phyloP scores from a whole-genome alignment of 2,329 filamentous ascomycete genomes.

The Pyricularia sp. region DNA sequence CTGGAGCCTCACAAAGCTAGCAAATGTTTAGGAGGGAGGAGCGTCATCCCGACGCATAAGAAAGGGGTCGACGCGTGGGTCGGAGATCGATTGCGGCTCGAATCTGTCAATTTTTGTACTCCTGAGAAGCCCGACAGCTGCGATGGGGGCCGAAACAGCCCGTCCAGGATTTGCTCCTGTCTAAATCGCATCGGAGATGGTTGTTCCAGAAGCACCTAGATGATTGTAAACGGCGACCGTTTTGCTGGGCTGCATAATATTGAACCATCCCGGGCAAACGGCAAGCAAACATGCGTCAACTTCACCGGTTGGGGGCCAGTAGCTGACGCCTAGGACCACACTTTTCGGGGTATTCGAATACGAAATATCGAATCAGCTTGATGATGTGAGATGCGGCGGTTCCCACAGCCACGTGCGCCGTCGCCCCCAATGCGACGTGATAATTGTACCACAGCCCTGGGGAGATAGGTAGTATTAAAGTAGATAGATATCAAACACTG shows the following conservation, averaged over 20 bases:
- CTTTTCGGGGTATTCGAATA: background rate
- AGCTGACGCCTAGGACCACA: background rate
- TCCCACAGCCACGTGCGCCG: background rate
- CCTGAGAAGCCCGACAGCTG: background rate
- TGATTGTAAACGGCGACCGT: no score
- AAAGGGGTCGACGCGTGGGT: background rate
- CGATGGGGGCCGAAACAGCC: background rate
- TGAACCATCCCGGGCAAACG: background rate
- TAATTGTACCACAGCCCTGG: background rate
- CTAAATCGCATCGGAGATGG: background rate
- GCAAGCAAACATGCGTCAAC: background rate
- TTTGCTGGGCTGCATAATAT: background rate
- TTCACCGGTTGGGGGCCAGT: background rate
- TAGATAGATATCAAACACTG: background rate
- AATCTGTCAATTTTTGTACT: background rate
- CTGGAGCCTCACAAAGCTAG: background rate
- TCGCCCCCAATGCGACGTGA: background rate
- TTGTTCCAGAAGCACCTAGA: background rate
- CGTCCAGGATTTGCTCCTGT: no score
- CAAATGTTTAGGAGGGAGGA: background rate
- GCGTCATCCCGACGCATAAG: background rate
- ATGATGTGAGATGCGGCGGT: background rate
- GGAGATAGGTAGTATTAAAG: no score
- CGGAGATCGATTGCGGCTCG: background rate
- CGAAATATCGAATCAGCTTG: background rate